Conservation (phyloP, 805 yeast genomes). For the Vanderwaltozyma yarrowii region DNA sequence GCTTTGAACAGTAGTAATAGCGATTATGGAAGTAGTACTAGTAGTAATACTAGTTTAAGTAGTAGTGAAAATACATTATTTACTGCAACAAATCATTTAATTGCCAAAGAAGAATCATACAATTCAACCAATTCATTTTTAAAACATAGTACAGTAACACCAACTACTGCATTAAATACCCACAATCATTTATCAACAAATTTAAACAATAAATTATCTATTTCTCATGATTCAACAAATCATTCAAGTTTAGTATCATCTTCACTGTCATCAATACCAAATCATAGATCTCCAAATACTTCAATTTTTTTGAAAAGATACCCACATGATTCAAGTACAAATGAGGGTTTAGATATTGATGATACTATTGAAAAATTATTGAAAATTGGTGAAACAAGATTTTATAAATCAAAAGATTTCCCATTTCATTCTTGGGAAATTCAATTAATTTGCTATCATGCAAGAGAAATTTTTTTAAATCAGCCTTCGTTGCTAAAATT, state of each 20-base stretch:
- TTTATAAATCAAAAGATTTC: constrained; percentile 31
- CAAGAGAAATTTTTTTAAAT: constrained; percentile 48
- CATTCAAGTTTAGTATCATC: constrained; percentile 1
- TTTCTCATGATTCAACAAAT: neutral
- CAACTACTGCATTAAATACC: neutral
- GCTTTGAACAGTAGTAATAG: constrained; percentile 4
- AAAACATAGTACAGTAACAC: neutral
- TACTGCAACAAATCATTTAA: neutral
- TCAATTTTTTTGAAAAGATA: constrained; percentile 21
- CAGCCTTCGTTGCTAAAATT: constrained; percentile 59
- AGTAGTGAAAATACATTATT: constrained; percentile 5
- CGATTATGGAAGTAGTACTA: constrained; percentile 9
- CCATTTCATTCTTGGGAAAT: constrained; percentile 44
- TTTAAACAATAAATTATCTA: constrained; percentile 2
- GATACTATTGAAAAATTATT: constrained; percentile 51
- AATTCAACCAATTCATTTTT: neutral
- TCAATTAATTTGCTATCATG: constrained; percentile 44
- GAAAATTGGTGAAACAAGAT: constrained; percentile 37
- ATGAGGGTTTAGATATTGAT: constrained; percentile 42
- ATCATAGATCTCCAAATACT: constrained; percentile 8
- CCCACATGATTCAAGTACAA: constrained; percentile 21
- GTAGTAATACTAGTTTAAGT: constrained; percentile 8
- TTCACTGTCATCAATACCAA: constrained; percentile 11
- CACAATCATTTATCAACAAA: neutral
- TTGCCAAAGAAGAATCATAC: neutral